Evolutionary conservation across 352 stramenopile genomes (phyloP).

Genomic region (Phytophthora litchii): DNA sequence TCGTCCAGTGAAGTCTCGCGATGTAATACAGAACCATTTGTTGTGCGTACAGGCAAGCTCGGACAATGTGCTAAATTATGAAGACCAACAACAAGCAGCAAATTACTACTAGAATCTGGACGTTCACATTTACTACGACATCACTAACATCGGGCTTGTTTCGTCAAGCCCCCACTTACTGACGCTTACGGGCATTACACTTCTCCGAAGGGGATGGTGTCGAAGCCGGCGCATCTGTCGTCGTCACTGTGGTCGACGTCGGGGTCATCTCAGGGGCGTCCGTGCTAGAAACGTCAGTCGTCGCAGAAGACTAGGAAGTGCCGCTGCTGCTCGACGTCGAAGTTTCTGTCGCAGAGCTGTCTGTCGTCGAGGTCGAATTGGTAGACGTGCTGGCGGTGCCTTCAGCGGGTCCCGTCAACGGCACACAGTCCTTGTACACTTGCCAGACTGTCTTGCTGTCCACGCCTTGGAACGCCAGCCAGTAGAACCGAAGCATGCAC

Average conservation of each 20-base stretch:
- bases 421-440: conserved; percentile 2
- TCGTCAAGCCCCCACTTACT: too few species aligned
- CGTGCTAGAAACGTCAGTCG: conserved; percentile 12
- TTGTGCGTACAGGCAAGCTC: too few species aligned
- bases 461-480: too few species aligned
- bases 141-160: too few species aligned
- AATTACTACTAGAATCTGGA: not conserved
- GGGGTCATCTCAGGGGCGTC: conserved; percentile 9
- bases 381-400: conserved; percentile 25
- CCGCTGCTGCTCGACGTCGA: conserved; percentile 14
- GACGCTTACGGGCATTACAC: conserved; percentile 18
- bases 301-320: conserved; percentile 4
- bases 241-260: conserved; percentile 2
- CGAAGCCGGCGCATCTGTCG: conserved; percentile 11
- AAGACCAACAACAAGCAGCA: not conserved
- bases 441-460: too few species aligned
- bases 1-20: too few species aligned
- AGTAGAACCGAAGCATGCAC: too few species aligned
- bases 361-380: conserved; percentile 20
- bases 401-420: conserved; percentile 18
- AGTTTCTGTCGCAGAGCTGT: conserved; percentile 5
- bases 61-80: too few species aligned
- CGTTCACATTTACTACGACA: conserved; percentile 2
- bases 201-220: conserved; percentile 26
- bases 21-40: too few species aligned